A percentile compares a stretch with the other conserved stretches of the same genome.
These are phyloP conservation scores for Escallonia herrerae DNA, from an alignment of 129 eudicot genomes.

Conservation along the genomic window DNA sequence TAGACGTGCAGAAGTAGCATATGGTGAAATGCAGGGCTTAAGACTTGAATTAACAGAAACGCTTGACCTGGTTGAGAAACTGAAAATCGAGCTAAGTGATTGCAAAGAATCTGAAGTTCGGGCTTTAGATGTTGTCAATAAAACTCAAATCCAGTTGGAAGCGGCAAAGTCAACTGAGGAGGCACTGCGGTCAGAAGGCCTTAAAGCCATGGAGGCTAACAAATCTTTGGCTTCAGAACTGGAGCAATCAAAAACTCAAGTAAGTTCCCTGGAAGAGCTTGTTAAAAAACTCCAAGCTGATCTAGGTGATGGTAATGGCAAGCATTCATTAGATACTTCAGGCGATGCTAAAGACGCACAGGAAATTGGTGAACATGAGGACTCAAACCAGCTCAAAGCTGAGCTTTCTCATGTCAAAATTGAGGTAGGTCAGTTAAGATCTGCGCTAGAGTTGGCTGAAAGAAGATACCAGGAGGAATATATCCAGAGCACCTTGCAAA, in stretches of 20 bases:
- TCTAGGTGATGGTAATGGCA: not conserved
- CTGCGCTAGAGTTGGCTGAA: slow-evolving; percentile 67
- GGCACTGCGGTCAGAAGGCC: slow-evolving; percentile 34
- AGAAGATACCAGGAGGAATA: slow-evolving; percentile 64
- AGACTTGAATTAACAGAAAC: slow-evolving; percentile 61
- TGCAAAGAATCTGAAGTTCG: slow-evolving; percentile 63
- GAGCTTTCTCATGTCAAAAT: slow-evolving; percentile 35
- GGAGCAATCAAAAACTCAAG: slow-evolving; percentile 51
- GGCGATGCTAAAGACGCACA: slow-evolving; percentile 11
- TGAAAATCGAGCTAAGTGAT: slow-evolving; percentile 54
- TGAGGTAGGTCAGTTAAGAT: slow-evolving; percentile 45
- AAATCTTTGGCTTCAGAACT: slow-evolving; percentile 45
- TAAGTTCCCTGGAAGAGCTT: slow-evolving; percentile 44
- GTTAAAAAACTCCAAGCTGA: slow-evolving; percentile 37
- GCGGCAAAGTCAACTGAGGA: slow-evolving; percentile 42
- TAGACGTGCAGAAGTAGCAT: slow-evolving; percentile 57
- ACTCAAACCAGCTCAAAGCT: slow-evolving; percentile 14
- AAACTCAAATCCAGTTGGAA: slow-evolving; percentile 45
- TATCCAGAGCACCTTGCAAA: slow-evolving; percentile 64
- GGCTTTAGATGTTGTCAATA: slow-evolving; percentile 39
- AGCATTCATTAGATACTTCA: slow-evolving; percentile 12
- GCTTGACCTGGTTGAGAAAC: slow-evolving; percentile 43
- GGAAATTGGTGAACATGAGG: slow-evolving; percentile 15
- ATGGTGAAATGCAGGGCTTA: slow-evolving; percentile 49
- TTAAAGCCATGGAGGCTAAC: slow-evolving; percentile 44